Conservation (phyloP, 305 asterid species). For the Galium porrigens region DNA sequence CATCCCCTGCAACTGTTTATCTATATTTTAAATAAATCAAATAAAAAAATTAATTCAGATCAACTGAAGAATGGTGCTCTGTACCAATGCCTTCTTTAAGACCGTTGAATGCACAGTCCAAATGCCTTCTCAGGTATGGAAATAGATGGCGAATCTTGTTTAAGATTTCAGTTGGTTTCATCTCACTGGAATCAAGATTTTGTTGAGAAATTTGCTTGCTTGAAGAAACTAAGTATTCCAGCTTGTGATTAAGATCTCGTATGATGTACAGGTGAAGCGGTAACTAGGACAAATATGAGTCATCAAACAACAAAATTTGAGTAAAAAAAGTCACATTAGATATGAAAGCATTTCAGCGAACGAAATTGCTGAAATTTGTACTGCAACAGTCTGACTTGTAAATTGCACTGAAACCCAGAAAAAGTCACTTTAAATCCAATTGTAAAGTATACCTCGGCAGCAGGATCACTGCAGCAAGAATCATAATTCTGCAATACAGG, state of each 20-base stretch:
- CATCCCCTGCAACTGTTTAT: slow-evolving; percentile 34
- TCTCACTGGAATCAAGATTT: slow-evolving; percentile 32
- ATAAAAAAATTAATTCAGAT: slow-evolving; percentile 7
- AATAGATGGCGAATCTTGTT: slow-evolving; percentile 40
- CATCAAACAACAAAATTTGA: background rate
- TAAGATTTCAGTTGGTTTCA: slow-evolving; percentile 32
- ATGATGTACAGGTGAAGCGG: slow-evolving; percentile 66
- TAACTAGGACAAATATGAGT: slow-evolving; percentile 33
- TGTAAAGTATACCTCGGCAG: slow-evolving; percentile 39
- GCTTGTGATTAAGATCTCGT: slow-evolving; percentile 63
- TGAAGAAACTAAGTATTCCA: slow-evolving; percentile 40
- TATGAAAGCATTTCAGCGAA: background rate
- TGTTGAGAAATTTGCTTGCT: slow-evolving; percentile 36
- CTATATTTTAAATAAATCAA: slow-evolving; percentile 20
- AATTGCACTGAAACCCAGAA: background rate
- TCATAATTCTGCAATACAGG: slow-evolving; percentile 39
- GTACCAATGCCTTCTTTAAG: slow-evolving; percentile 45
- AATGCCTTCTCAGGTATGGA: slow-evolving; percentile 44
- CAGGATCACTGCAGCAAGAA: slow-evolving; percentile 67
- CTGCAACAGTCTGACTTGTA: background rate
- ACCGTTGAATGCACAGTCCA: slow-evolving; percentile 38
- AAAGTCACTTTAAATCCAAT: background rate
- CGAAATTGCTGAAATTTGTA: background rate
- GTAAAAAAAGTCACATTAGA: background rate
- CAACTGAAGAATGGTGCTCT: slow-evolving; percentile 16